Percentiles rank a stretch among this genome's conserved stretches.
Evolutionary conservation across 108 stramenopile species (phyloP).

Genomic region (Cyclotella cryptica): DNA sequence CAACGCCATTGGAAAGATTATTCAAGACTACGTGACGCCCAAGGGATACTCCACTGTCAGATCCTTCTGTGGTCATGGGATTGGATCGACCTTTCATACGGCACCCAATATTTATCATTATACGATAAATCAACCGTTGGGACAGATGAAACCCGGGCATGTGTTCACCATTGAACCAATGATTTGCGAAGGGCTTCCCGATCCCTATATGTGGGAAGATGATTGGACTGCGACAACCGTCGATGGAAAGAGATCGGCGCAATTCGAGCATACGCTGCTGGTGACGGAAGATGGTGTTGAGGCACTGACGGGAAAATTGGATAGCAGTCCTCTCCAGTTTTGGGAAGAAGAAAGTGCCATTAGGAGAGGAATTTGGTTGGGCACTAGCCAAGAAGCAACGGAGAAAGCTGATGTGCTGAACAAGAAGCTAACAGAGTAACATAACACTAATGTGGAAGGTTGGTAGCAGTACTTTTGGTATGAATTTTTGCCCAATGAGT

Average conservation of each 20-base stretch:
- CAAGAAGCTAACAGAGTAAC: background rate
- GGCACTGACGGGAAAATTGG: constrained; percentile 88
- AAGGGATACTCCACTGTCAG: constrained; percentile 81
- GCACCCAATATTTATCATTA: constrained; percentile 97
- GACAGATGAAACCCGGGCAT: constrained; percentile 92
- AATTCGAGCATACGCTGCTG: constrained; percentile 94
- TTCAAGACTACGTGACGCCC: constrained; percentile 82
- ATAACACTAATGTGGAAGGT: background rate
- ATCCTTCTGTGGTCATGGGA: constrained; percentile 97
- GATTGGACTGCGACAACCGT: constrained; percentile 96
- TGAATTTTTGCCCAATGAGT: no score
- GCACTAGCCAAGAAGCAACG: constrained; percentile 64
- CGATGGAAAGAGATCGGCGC: constrained; percentile 89
- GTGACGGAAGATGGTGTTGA: constrained; percentile 91
- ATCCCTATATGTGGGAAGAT: constrained; percentile 90
- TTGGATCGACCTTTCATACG: constrained; percentile 93
- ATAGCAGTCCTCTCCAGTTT: constrained; percentile 79
- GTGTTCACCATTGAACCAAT: constrained; percentile 99
- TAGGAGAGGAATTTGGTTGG: constrained; percentile 81
- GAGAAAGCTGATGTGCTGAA: constrained; percentile 58
- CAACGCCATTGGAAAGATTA: constrained; percentile 93
- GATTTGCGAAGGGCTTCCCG: constrained; percentile 92
- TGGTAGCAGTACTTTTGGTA: no score
- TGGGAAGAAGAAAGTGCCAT: constrained; percentile 88
- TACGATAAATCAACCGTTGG: constrained; percentile 87